Evolutionary conservation across 2,329 filamentous ascomycete genomes (phyloP).

Genomic region (Claviceps sp.): DNA sequence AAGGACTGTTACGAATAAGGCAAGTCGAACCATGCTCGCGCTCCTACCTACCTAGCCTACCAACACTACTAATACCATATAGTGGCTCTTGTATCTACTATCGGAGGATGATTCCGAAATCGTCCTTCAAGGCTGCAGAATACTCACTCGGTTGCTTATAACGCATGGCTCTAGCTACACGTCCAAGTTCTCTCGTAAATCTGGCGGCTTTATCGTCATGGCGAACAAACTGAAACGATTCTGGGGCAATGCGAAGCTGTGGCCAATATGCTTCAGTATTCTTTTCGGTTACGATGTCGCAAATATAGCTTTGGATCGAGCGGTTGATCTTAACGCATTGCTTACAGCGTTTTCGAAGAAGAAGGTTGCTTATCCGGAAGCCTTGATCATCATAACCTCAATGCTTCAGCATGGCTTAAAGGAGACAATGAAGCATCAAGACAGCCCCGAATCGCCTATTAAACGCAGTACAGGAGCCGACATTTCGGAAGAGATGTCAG

Average conservation of each 20-base stretch:
- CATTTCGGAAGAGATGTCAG: neutral
- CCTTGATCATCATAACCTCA: conserved; percentile 63
- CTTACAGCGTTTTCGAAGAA: conserved; percentile 58
- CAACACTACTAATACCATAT: conserved; percentile 8
- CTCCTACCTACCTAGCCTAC: neutral
- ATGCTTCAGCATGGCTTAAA: conserved; percentile 83
- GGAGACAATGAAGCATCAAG: conserved; percentile 49
- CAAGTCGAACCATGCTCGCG: conserved; percentile 22
- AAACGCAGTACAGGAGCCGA: conserved; percentile 3
- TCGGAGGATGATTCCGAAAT: conserved; percentile 77
- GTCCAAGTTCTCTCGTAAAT: conserved; percentile 70
- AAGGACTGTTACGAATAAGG: conserved; percentile 89
- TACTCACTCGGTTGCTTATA: conserved; percentile 73
- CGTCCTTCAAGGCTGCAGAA: conserved; percentile 66
- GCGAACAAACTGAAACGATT: conserved; percentile 68
- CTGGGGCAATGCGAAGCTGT: conserved; percentile 77
- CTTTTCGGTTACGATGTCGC: conserved; percentile 75
- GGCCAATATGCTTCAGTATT: conserved; percentile 80
- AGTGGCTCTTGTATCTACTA: conserved; percentile 87
- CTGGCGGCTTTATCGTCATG: conserved; percentile 79
- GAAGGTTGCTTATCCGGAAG: conserved; percentile 61
- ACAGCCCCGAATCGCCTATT: conserved; percentile 42
- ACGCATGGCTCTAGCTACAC: conserved; percentile 70
- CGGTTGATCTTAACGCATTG: conserved; percentile 63
- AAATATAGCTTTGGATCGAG: conserved; percentile 56